Evolutionary conservation across 768 basidiomycete genomes (phyloP).

Genomic region (Leccinum subtestaceum): DNA sequence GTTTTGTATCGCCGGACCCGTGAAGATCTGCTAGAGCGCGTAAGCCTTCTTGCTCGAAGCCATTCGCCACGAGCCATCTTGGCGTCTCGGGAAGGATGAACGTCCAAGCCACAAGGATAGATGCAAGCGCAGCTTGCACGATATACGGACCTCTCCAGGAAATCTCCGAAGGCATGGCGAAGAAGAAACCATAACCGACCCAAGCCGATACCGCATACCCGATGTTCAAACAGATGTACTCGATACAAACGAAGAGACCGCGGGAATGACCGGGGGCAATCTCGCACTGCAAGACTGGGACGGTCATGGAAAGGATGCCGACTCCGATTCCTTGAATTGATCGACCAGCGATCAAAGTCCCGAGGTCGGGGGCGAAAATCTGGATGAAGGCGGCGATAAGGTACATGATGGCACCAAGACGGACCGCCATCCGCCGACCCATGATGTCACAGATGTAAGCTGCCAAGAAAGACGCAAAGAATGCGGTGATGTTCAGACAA

Average conservation of each 20-base stretch:
- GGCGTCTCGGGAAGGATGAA: constrained; percentile 52
- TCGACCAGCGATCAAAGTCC: constrained; percentile 39
- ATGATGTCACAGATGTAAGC: constrained; percentile 51
- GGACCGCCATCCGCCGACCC: constrained; percentile 49
- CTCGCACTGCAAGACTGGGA: constrained; percentile 49
- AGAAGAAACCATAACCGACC: constrained; percentile 51
- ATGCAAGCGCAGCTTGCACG: constrained; percentile 49
- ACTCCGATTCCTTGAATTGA: constrained; percentile 49
- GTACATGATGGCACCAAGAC: constrained; percentile 49
- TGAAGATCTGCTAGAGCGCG: constrained; percentile 57
- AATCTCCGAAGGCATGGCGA: constrained; percentile 42
- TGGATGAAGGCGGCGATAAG: constrained; percentile 49
- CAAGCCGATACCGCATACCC: constrained; percentile 51
- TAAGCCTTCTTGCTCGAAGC: constrained; percentile 48
- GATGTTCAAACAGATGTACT: constrained; percentile 49
- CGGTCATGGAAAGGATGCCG: constrained; percentile 50
- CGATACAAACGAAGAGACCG: constrained; percentile 53
- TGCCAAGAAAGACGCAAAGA: constrained; percentile 42
- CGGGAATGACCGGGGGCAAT: constrained; percentile 47
- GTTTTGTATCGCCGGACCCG: constrained; percentile 44
- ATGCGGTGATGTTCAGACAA: constrained; percentile 49
- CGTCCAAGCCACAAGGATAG: constrained; percentile 46
- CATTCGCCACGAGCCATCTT: constrained; percentile 54
- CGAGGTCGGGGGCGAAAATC: constrained; percentile 46
- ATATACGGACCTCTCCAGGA: constrained; percentile 58